These are phyloP conservation scores for Platanus orientalis DNA, from an alignment of 164 flowering plant species.

Conservation along the genomic window DNA sequence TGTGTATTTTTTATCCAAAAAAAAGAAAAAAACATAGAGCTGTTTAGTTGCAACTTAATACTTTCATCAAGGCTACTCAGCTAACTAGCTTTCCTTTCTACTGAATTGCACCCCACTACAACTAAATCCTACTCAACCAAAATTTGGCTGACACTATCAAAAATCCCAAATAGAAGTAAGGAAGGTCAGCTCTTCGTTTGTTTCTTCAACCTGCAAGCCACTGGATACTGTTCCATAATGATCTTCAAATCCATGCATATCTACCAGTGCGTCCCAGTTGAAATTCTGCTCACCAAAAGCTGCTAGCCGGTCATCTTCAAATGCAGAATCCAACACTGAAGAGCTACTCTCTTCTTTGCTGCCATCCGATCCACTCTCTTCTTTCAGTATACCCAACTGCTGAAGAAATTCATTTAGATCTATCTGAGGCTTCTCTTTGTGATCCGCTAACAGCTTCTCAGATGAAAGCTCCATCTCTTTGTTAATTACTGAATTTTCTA, in stretches of 20 bases:
- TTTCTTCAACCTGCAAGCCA: constrained; percentile 34
- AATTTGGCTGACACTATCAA: no score
- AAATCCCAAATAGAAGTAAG: constrained; percentile 63
- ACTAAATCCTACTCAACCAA: no score
- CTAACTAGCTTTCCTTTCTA: no score
- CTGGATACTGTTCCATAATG: constrained; percentile 23
- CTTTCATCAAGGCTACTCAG: no score
- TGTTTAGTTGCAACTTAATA: no score
- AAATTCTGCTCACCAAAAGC: constrained; percentile 30
- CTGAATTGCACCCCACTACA: no score
- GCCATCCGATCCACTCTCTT: constrained; percentile 28
- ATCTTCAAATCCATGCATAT: constrained; percentile 40
- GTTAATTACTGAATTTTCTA: background rate
- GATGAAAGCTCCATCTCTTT: constrained; percentile 22
- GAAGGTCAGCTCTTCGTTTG: constrained; percentile 43
- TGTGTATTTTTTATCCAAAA: no score
- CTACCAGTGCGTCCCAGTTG: constrained; percentile 69
- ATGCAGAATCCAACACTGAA: constrained; percentile 22
- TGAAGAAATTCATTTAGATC: constrained; percentile 90
- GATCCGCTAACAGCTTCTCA: constrained; percentile 12
- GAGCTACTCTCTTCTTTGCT: constrained; percentile 13
- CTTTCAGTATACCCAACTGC: constrained; percentile 74
- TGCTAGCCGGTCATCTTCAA: constrained; percentile 23
- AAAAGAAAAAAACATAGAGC: no score
- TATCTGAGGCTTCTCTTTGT: constrained; percentile 71